phyloP scores from a whole-genome alignment of 140 eudicot genomes.

The Ambrosia hybrid region DNA sequence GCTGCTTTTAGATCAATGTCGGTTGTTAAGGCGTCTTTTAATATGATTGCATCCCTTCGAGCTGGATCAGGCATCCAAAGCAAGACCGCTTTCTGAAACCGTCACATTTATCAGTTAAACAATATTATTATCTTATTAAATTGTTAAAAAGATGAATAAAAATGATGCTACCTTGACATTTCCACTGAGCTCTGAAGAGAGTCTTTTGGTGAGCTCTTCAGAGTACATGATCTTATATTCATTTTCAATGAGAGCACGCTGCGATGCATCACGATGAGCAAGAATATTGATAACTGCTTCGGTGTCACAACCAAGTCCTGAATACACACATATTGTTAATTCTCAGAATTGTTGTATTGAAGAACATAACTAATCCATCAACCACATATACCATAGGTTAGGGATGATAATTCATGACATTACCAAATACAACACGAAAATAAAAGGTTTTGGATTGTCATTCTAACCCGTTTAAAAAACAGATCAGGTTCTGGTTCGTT shows the following conservation, averaged over 20 bases:
- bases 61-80: conserved; percentile 97
- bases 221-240: conserved; percentile 65
- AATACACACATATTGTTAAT: conserved; percentile 9
- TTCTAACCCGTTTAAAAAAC: neutral
- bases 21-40: conserved; percentile 50
- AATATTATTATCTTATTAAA: no score
- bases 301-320: conserved; percentile 92
- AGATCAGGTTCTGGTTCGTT: neutral
- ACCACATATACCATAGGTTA: neutral
- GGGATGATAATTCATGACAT: neutral
- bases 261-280: conserved; percentile 85
- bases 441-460: neutral
- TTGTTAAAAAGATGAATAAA: neutral
- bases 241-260: conserved; percentile 70
- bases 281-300: conserved; percentile 64
- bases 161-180: conserved; percentile 52
- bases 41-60: conserved; percentile 66
- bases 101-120: neutral
- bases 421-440: neutral
- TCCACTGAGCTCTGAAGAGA: conserved; percentile 74
- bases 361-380: neutral
- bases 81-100: conserved; percentile 67
- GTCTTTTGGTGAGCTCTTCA: conserved; percentile 65
- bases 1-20: conserved; percentile 60
- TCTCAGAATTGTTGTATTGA: neutral